Base-by-base conservation (phyloP, 208 protist species). In the Acanthamoeba comandoni region DNA sequence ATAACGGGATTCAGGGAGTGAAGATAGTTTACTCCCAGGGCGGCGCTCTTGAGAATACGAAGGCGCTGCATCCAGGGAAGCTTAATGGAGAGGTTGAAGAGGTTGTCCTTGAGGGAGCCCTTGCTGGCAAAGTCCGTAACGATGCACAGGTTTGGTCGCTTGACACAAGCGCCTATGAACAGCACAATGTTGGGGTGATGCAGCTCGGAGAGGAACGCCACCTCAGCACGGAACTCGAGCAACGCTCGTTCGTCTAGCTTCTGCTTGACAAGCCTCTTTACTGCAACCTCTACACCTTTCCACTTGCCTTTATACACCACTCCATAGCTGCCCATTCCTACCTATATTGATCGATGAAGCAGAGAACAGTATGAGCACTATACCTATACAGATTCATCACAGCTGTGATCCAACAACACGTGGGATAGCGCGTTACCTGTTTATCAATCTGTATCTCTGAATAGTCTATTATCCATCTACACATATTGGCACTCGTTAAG, bases 151-250 rank as follows among this genome's bases (percentile, higher is more conserved):
- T 65, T 22, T 65, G 22, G 22, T 4, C 24, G 22, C 4, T 22
- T 65, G 2, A 26, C 24, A 4, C 58, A 65, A 26, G 58, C 58
- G 4, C 58, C 58, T 7, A 65, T 65, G 24, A 65, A 65, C 4
- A 65, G 5, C 2, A 65, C 58, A 22, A 65, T 26, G 58, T 65
- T 65, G 58, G 58, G 58, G 58, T 65, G 58, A 26, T 65, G n/a
- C 22, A 65, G 58, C 5, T 65, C 24, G 1, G 22, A 29, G 22
- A 65, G n/a, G 58, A 65, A 29, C 2, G n/a, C 58, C 58, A 65
- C 5, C 58, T 65, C 58, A 8, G n/a, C 24, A 4, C 24, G n/a
- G 58, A 65, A 65, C 22, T 65, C 58, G 5, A 26, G 22, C 58
- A 65, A 29, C 4, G 2, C 4, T 1, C 4, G 1, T 22, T 65